Conservation (phyloP, 169 alveolate genomes). For the Toxoplasma gondii region DNA sequence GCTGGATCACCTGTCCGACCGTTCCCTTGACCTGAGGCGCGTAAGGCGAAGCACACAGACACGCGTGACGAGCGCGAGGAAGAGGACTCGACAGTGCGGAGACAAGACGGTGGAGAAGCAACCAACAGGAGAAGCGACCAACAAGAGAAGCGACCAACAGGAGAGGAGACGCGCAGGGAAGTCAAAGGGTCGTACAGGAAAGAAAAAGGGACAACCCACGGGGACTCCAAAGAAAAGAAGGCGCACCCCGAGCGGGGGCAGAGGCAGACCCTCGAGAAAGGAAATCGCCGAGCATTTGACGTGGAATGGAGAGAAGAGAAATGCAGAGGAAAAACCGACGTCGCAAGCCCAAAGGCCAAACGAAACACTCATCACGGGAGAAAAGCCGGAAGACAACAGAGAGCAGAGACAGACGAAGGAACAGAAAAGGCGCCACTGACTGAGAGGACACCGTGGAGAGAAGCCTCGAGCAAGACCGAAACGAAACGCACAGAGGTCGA, state of each 20-base stretch:
- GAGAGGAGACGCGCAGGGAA: too few relatives aligned
- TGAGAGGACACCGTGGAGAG: slow-evolving; percentile 13
- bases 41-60: background rate
- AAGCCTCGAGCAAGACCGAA: background rate
- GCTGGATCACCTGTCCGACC: slow-evolving; percentile 88
- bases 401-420: background rate
- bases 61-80: background rate
- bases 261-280: background rate
- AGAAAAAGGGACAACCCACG: too few relatives aligned
- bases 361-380: background rate
- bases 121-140: background rate
- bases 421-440: background rate
- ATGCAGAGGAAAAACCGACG: too few relatives aligned
- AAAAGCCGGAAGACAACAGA: background rate
- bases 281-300: background rate
- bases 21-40: slow-evolving; percentile 73
- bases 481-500: background rate
- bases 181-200: too few relatives aligned
- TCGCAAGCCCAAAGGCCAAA: too few relatives aligned
- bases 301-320: too few relatives aligned
- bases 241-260: background rate
- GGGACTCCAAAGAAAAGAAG: background rate
- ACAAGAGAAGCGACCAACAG: too few relatives aligned
- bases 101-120: background rate
- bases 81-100: background rate